A percentile compares a stretch with the other conserved stretches of the same genome.
phyloP scores from a whole-genome alignment of 2,329 filamentous ascomycete genomes.

The Fusarium sp. region DNA sequence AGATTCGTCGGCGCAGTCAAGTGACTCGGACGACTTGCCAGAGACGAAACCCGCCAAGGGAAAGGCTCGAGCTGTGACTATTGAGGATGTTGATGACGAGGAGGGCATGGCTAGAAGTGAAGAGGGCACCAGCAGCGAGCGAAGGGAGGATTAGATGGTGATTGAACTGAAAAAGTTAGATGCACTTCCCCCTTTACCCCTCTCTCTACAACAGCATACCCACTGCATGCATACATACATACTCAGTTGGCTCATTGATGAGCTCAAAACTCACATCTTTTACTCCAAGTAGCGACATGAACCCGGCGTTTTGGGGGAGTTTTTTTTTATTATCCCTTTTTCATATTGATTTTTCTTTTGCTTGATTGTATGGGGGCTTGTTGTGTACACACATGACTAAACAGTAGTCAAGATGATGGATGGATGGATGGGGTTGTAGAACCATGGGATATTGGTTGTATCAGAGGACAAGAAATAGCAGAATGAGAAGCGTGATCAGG shows the following conservation, averaged over 20 bases:
- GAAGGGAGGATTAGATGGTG: constrained; percentile 18
- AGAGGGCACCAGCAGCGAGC: neutral
- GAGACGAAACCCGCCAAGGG: constrained; percentile 48
- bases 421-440: neutral
- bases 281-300: constrained; percentile 11
- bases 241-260: neutral
- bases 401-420: neutral
- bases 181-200: neutral
- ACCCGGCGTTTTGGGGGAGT: constrained; percentile 10
- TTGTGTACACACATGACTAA: neutral
- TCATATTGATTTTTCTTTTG: neutral
- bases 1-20: constrained; percentile 9
- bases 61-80: constrained; percentile 59
- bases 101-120: neutral
- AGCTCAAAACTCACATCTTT: constrained; percentile 3
- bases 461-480: neutral
- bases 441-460: neutral
- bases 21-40: constrained; percentile 30
- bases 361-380: neutral
- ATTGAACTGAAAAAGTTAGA: neutral
- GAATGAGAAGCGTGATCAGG: neutral
- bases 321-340: neutral
- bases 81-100: constrained; percentile 46
- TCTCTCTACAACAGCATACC: neutral
- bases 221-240: neutral